Evolutionary conservation across 345 rosid genomes (phyloP), one percentile per base, ranked within the genome.

Genomic region (Raphanus raphanistrum): DNA sequence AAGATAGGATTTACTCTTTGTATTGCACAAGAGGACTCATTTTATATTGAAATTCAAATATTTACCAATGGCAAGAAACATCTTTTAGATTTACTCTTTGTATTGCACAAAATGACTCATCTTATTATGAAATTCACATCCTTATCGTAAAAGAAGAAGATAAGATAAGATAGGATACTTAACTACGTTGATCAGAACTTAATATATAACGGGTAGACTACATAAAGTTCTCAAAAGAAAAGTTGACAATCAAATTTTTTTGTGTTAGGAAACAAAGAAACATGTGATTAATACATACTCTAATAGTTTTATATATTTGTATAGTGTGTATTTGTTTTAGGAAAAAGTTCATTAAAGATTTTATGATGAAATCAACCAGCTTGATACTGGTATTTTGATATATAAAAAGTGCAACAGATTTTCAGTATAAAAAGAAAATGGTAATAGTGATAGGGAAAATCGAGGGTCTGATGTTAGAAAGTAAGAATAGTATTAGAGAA

Each of bases 371-470:
- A 7, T 36, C 16, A 54, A 74, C 65, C 65, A 74, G 64, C 41
- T 74, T 74, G 41, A 73, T 52, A 73, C 27, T 54, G 77, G 38
- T 64, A 58, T 38, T 54, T 16, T 31, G n/a, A 26, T 32, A 64
- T 26, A 45, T 2, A 36, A 12, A 29, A 48, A 32, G 36, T 33
- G 77, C 13, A 50, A 7, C 8, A 66, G 13, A 32, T 7, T 10
- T 33, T 63, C 32, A 28, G 64, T 63, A 28, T 32, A 28, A n/a
- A 52, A 35, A 28, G 2, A 63, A 27, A 16, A 2, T 63, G 36
- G 60, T 13, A 13, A 13, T 29, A 36, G 63, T 54, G 1, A 27
- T 33, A 32, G 12, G 27, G 36, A 29, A 54, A 36, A 29, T 17
- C 11, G 10, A 15, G 28, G 77, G 25, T 25, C 72, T 8, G 52